Conservation (phyloP, 441 rosid species). For the Erodium moschatum region DNA sequence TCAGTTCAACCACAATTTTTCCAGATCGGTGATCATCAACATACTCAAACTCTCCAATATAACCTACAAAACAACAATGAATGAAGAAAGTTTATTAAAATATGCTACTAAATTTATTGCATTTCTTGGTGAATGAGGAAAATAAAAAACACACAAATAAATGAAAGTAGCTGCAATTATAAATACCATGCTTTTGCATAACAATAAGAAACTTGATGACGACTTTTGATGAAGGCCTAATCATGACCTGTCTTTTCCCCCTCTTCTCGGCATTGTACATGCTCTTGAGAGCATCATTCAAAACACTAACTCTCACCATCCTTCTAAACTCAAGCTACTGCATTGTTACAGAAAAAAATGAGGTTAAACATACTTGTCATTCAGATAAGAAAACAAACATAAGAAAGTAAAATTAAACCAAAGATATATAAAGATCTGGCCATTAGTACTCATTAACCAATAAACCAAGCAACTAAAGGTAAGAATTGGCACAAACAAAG, state of each 20-base stretch:
- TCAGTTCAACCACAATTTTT: slow-evolving; percentile 24
- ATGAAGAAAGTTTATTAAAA: not conserved
- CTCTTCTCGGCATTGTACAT: slow-evolving; percentile 26
- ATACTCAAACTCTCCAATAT: slow-evolving; percentile 26
- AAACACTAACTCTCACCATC: slow-evolving; percentile 27
- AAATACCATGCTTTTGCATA: slow-evolving; percentile 27
- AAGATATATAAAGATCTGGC: not conserved
- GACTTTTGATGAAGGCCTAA: slow-evolving; percentile 25
- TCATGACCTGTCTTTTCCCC: slow-evolving; percentile 26
- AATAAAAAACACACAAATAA: not conserved
- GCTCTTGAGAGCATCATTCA: slow-evolving; percentile 29
- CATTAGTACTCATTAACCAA: not conserved
- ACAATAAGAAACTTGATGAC: slow-evolving; percentile 25
- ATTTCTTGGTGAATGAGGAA: not conserved
- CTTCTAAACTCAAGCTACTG: not conserved
- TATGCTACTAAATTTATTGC: not conserved
- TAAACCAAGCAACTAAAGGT: not conserved
- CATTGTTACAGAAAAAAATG: not conserved
- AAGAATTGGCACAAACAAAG: not conserved
- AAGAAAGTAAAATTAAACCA: not conserved
- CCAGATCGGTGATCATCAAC: slow-evolving; percentile 26
- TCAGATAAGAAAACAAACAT: not conserved
- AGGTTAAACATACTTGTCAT: not conserved
- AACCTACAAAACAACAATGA: slow-evolving; percentile 11
- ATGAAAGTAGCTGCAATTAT: not conserved